Evolutionary conservation across 768 basidiomycete species (phyloP), one percentile per base, ranked within the genome.

Genomic region (Podaxis pistillaris): DNA sequence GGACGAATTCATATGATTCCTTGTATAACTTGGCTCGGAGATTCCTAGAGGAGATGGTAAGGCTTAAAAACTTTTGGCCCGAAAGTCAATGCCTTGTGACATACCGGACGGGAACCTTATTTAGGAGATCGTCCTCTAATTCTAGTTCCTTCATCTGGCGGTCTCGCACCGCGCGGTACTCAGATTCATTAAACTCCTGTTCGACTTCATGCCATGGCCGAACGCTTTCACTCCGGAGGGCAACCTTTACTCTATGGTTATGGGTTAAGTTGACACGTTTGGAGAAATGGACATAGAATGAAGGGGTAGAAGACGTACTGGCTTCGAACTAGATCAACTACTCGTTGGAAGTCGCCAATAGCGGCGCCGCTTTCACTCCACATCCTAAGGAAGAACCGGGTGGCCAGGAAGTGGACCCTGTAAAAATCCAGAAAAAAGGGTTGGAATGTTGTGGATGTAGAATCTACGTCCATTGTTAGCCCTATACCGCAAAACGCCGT

Each of bases 91-190:
- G 24, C 63, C 46, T 17, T 55, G 51, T 41, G 11, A 74, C 88
- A 55, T 65, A 94, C 94, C 93, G 81, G 30, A 96, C 87, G 6
- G 94, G 91, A 17, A 90, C 82, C 73, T 94, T 95, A 74, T 84
- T 91, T 64, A 94, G 74, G 13, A 96, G 74, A 72, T 95, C 94
- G 71, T 96, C 94, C 71, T 95, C 92, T 44, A 86, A 78, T 70
- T 95, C 94, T 4, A 95, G 79, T 70, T 96, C 93, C 70, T 90
- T 86, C 91, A 95, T 91, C 74, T 95, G 94, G 38, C 92, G 80
- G 68, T 93, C 90, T 51, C 94, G 82, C 9, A 96, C 87, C n/a
- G 84, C 85, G 30, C 90, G 90, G 69, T 94, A 94, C 72, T 94
- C 92, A 69, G 83, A 85, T 56, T 91, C 90, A 24, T 86, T 78